Base-by-base conservation (phyloP, 352 stramenopile species). In the Globisporangium cystogenes region DNA sequence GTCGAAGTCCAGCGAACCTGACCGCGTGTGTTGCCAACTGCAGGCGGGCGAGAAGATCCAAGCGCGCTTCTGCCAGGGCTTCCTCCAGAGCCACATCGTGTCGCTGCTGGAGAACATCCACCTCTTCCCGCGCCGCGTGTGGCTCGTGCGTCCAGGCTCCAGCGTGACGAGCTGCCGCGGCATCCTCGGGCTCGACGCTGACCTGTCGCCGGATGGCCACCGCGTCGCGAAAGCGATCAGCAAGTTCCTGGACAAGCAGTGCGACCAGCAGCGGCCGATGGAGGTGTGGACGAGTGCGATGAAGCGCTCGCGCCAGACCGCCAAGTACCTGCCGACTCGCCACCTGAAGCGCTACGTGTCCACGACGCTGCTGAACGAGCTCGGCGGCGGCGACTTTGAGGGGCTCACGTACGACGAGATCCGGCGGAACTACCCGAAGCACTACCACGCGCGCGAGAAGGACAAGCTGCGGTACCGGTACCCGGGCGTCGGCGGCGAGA, bases 391-490 rank as follows among this genome's bases (percentile, higher is more conserved):
- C 24, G 89, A 96, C 64, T 96, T 96, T 54, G 87, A 96, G 53
- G 81, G 83, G 3, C 80, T 96, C 58, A 95, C 81, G 44, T 86
- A 89, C 52, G 68, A 88, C 29, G 84, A 96, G 55, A 93, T 96
- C 48, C 65, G 82, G 54, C 64, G 60, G 1, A 76, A 85, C 35
- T 97, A 96, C 76, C 90, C 85, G 0, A 86, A 92, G 60, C 85
- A 96, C 60, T 96, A 84, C 44, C 56, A 82, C 20, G 80, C 80
- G n/a, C 72, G 87, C 7, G 56, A 91, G 56, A 70, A 93, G 42
- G 86, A 98, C 71, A 97, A 97, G 60, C 75, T 98, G 23, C 78
- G 79, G 12, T 98, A 97, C 61, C 73, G 92, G 6, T 93, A 93
- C 58, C 77, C 92, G 0, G 90, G 90, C 24, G 87, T 92, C 10